Base-by-base conservation (phyloP, 768 basidiomycete species). In the Kondoa subrosea region DNA sequence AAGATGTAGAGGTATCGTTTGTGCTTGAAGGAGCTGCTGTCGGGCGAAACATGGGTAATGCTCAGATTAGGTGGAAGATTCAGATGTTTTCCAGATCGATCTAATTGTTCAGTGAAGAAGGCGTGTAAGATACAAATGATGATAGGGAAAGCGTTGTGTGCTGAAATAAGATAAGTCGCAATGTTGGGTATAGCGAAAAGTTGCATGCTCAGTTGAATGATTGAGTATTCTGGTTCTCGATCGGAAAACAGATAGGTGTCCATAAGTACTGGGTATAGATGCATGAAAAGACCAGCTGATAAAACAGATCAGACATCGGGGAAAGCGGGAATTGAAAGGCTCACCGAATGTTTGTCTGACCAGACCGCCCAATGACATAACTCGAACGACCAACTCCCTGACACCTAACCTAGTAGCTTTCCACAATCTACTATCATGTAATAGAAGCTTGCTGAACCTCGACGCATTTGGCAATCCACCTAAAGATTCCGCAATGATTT, bases 1-100 rank as follows among this genome's bases (percentile, higher is more conserved):
- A 96, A 93, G 60, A 97, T 84, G 1, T 89, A 88, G 85, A 91
- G 88, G 78, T 93, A 95, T 8, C 92, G 87, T 76, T 96, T 96
- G 21, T 88, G 89, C 77, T 88, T 87, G 84, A 95, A 95, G 0
- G 88, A 86, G 68, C 85, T 83, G 50, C 85, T 83, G 61, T 95
- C 92, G 56, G 89, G 86, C 69, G 92, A 88, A 65, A 95, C 76
- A 25, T 72, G 61, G 75, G 73, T 74, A 73, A 72, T 59, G 21
- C 65, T 50, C 4, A 33, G 63, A 50, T 75, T 72, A 21, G 77
- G 77, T 31, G 78, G 78, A 63, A 71, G 76, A 33, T 82, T 74
- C 70, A 91, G 57, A 4, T 61, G 56, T 26, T 34, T 32, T 25
- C 34, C 57, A 3, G 61, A 16, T 2, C 58, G 31, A n/a, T 58